Evolutionary conservation across 768 basidiomycete genomes (phyloP).

Genomic region (Trametes cingulata): DNA sequence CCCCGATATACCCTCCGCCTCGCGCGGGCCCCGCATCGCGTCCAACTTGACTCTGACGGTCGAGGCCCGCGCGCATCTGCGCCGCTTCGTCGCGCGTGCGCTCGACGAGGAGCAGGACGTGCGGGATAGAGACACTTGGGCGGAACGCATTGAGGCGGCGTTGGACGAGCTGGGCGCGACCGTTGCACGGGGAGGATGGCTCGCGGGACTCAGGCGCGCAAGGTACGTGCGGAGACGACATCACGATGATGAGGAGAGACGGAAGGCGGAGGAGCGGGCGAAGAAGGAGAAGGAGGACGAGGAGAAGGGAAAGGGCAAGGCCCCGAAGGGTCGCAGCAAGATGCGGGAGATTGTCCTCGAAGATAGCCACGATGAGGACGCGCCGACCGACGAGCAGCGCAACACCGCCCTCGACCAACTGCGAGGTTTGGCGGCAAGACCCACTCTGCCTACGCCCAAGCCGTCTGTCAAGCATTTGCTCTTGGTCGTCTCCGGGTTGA

Average conservation of each 20-base stretch:
- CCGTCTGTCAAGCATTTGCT: slow-evolving; percentile 48
- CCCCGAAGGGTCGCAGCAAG: slow-evolving; percentile 18
- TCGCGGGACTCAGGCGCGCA: slow-evolving; percentile 44
- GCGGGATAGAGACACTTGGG: slow-evolving; percentile 42
- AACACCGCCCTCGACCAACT: slow-evolving; percentile 25
- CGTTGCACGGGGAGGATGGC: slow-evolving; percentile 47
- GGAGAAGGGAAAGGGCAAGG: slow-evolving; percentile 21
- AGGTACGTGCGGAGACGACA: slow-evolving; percentile 30
- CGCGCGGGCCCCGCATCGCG: not conserved
- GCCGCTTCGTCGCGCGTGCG: slow-evolving; percentile 26
- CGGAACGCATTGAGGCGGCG: slow-evolving; percentile 44
- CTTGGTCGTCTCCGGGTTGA: slow-evolving; percentile 48
- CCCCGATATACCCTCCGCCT: slow-evolving; percentile 21
- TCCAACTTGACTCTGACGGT: slow-evolving; percentile 24
- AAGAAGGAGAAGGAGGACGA: slow-evolving; percentile 25
- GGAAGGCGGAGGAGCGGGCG: slow-evolving; percentile 21
- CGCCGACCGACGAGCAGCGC: slow-evolving; percentile 10
- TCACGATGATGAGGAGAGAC: slow-evolving; percentile 31
- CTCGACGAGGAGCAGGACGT: slow-evolving; percentile 26
- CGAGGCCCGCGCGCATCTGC: slow-evolving; percentile 30
- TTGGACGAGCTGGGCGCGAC: slow-evolving; percentile 47
- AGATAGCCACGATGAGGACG: slow-evolving; percentile 4
- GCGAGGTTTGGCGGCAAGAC: slow-evolving; percentile 31
- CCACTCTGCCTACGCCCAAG: slow-evolving; percentile 30
- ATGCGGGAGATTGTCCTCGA: slow-evolving; percentile 14